Evolutionary conservation across 208 protist genomes (phyloP).

Genomic region (Herpetomonas samuelpessoai): DNA sequence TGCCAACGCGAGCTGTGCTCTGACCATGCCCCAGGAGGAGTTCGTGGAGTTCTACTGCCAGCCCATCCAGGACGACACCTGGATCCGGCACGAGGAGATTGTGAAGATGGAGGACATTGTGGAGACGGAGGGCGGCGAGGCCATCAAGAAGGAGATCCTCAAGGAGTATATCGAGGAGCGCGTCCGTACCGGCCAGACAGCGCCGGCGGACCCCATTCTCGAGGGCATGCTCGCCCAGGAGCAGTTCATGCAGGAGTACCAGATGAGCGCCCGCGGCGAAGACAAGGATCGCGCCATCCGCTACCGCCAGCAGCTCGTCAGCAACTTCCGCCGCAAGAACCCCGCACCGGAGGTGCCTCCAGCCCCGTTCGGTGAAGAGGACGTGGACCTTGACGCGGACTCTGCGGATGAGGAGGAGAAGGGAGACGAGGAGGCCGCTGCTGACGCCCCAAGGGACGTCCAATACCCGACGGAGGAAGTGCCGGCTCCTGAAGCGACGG

Average conservation of each 20-base stretch:
- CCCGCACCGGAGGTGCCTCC: no score
- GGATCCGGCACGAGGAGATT: constrained; percentile 72
- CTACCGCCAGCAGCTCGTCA: constrained; percentile 54
- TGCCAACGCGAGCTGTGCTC: constrained; percentile 20
- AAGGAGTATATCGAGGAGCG: constrained; percentile 58
- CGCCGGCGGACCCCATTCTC: constrained; percentile 56
- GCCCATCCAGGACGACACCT: constrained; percentile 83
- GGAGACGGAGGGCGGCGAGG: constrained; percentile 48
- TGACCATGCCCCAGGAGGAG: constrained; percentile 65
- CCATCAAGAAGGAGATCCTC: constrained; percentile 77
- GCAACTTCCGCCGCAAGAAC: constrained; percentile 34
- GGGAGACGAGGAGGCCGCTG: neutral
- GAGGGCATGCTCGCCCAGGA: constrained; percentile 83
- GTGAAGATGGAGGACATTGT: constrained; percentile 67
- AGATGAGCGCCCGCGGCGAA: constrained; percentile 21
- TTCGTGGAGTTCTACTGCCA: constrained; percentile 61
- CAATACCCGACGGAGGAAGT: neutral
- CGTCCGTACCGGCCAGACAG: constrained; percentile 2
- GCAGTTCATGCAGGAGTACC: constrained; percentile 75
- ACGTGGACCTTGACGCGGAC: neutral
- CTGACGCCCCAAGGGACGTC: neutral
- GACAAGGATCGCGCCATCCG: constrained; percentile 42
- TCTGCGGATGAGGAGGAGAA: neutral
- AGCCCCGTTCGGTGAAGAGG: neutral
- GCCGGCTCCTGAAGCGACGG: neutral